A percentile compares a stretch with the other conserved stretches of the same genome.
These are phyloP conservation scores for Favolaschia claudopus DNA, from an alignment of 768 basidiomycete species.

Conservation along the genomic window DNA sequence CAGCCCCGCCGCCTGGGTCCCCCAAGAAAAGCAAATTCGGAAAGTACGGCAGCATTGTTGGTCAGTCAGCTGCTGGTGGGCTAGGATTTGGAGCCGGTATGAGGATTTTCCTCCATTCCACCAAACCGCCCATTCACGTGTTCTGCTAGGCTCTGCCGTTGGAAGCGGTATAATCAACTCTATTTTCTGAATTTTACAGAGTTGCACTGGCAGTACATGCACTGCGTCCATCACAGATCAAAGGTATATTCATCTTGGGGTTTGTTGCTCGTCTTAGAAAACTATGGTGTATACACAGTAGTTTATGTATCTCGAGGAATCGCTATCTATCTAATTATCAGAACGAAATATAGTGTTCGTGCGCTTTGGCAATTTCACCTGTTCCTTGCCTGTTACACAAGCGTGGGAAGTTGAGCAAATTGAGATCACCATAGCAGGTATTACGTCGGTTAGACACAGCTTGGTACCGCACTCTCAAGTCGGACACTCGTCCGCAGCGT, in stretches of 20 bases:
- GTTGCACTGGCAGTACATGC: background rate
- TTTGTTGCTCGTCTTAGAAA: too few species aligned
- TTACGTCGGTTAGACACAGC: background rate
- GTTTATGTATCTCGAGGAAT: too few species aligned
- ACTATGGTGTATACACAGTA: too few species aligned
- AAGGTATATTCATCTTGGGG: too few species aligned
- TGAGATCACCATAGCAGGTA: background rate
- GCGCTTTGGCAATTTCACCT: too few species aligned
- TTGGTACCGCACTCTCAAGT: background rate
- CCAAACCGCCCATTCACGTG: conserved; percentile 7
- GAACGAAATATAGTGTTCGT: too few species aligned
- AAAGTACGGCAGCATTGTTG: conserved; percentile 60
- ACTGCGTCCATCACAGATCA: too few species aligned
- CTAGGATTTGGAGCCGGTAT: conserved; percentile 80
- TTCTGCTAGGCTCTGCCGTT: conserved; percentile 49
- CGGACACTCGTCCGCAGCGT: conserved; percentile 5
- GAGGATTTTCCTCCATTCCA: conserved; percentile 38
- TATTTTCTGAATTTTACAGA: conserved; percentile 46
- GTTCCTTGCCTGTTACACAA: too few species aligned
- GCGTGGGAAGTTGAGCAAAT: too few species aligned
- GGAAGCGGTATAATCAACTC: conserved; percentile 53
- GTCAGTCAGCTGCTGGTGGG: conserved; percentile 67
- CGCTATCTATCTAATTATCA: too few species aligned
- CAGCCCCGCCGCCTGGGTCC: conserved; percentile 30
- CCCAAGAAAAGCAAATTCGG: conserved; percentile 63